Base-by-base conservation (phyloP, 768 basidiomycete genomes). In the Russula brevipes region DNA sequence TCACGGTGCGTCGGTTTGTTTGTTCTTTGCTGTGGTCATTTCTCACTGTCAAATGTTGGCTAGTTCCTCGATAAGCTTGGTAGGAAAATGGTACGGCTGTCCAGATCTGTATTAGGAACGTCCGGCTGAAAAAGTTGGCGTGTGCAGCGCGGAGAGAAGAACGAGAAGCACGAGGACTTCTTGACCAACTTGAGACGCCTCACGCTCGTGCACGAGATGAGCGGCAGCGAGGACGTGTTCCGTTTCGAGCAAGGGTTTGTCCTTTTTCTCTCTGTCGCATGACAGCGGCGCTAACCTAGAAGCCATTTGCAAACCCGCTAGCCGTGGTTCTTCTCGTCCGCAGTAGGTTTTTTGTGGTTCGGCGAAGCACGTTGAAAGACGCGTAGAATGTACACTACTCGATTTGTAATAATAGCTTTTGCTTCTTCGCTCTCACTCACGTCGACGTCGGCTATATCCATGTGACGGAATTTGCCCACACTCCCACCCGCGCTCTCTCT, bases 11-110 rank as follows among this genome's bases (percentile, higher is more conserved):
- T 31, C 16, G 24, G 8, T 4, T 24, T 24, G 8, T 4, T 24
- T 24, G 5, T 50, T 54, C 33, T 35, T n/a, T 39, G 0, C 17
- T 17, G 8, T 33, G 12, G 30, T 16, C n/a, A 19, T 12, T 14
- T 30, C 57, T 61, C 14, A 59, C 33, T 31, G 16, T 11, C 30
- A 4, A 31, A 44, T 12, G 47, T 31, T 12, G 46, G 11, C 44
- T 38, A 69, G 67, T 78, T 70, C 72, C 72, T 80, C 17, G 75
- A 78, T 68, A 73, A 71, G 31, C 70, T 80, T 46, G 79, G 79
- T 35, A 72, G 73, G 54, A 64, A 60, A 14, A 68, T 59, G 55
- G 69, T 71, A 53, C 5, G 67, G 62, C 8, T 24, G 16, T 42
- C 30, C 45, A 42, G 62, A 57, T 31, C 7, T 57, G 24, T 24